These are phyloP conservation scores for Penicillium ochrochloron DNA, from an alignment of 495 filamentous ascomycete genomes.

Conservation along the genomic window DNA sequence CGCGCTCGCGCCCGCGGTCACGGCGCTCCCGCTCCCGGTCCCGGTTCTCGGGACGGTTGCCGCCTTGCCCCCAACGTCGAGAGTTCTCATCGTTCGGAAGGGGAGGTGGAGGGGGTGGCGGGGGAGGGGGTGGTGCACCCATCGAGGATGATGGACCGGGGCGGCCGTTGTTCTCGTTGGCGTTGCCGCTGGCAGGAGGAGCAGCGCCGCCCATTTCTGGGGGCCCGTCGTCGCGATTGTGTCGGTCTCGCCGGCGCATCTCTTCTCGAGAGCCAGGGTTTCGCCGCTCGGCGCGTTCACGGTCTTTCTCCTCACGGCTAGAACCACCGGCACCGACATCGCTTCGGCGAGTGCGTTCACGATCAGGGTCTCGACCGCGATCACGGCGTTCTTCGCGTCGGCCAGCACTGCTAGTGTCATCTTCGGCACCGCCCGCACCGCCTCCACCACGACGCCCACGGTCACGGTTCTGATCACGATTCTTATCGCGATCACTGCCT, in stretches of 20 bases:
- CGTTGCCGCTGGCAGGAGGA: constrained; percentile 17
- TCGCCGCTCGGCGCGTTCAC: constrained; percentile 28
- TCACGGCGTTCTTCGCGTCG: constrained; percentile 47
- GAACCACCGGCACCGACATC: constrained; percentile 36
- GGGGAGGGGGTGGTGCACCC: constrained; percentile 39
- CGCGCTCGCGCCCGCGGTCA: constrained; percentile 47
- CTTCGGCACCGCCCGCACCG: constrained; percentile 19
- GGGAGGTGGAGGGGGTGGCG: constrained; percentile 40
- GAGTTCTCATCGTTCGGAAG: constrained; percentile 33
- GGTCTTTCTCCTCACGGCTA: constrained; percentile 43
- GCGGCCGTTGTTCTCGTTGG: constrained; percentile 46
- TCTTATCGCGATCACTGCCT: constrained; percentile 32
- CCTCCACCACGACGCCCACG: constrained; percentile 38
- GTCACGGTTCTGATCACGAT: constrained; percentile 33
- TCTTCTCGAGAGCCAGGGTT: constrained; percentile 46
- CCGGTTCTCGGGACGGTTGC: constrained; percentile 36
- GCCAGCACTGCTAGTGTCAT: constrained; percentile 33
- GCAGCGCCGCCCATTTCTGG: constrained; percentile 23
- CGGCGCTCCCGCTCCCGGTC: constrained; percentile 49
- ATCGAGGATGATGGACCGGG: constrained; percentile 45
- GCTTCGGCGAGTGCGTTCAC: constrained; percentile 47
- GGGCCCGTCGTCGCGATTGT: constrained; percentile 35
- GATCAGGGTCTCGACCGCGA: constrained; percentile 40
- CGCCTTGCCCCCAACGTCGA: constrained; percentile 42
- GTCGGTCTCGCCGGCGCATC: constrained; percentile 48